Percentiles rank a stretch among this genome's conserved stretches.
Conservation (phyloP, 305 asterid genomes). For the Caryopteris hybrid region DNA sequence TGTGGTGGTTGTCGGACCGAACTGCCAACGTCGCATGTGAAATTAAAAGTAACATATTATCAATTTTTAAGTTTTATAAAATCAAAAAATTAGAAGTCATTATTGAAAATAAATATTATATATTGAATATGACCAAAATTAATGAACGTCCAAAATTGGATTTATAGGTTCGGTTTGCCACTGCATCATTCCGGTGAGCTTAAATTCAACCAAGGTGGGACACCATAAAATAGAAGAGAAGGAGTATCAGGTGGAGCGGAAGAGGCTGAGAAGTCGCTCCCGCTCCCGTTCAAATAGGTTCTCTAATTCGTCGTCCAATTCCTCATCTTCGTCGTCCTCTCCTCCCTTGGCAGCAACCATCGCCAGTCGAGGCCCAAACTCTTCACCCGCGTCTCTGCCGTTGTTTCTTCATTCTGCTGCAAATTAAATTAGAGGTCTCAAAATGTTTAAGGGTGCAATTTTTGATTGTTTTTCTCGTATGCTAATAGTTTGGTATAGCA, state of each 20-base stretch:
- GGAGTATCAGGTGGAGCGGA: constrained; percentile 25
- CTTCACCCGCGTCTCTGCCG: constrained; percentile 35
- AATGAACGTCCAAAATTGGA: too few relatives aligned
- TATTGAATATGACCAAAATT: too few relatives aligned
- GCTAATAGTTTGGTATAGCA: constrained; percentile 26
- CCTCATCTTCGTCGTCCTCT: too few relatives aligned
- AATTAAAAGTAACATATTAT: too few relatives aligned
- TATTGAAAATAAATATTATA: too few relatives aligned
- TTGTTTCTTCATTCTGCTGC: constrained; percentile 26
- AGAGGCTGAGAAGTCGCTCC: constrained; percentile 43
- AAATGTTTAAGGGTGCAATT: constrained; percentile 9
- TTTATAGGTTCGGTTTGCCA: constrained; percentile 51
- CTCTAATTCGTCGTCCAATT: too few relatives aligned
- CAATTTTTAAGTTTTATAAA: too few relatives aligned
- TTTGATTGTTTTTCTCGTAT: neutral
- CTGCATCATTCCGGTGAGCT: constrained; percentile 59
- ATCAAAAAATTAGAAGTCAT: too few relatives aligned
- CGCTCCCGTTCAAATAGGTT: too few relatives aligned
- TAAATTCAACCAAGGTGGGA: constrained; percentile 47
- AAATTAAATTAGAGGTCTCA: constrained; percentile 21
- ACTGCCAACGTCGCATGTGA: too few relatives aligned
- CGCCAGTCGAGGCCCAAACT: constrained; percentile 21
- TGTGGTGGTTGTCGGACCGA: too few relatives aligned
- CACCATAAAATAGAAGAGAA: constrained; percentile 46
- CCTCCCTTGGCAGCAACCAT: constrained; percentile 22